Evolutionary conservation across 176 grass and related monocot genomes (phyloP).

Genomic region (Urochloa ruziziensis): DNA sequence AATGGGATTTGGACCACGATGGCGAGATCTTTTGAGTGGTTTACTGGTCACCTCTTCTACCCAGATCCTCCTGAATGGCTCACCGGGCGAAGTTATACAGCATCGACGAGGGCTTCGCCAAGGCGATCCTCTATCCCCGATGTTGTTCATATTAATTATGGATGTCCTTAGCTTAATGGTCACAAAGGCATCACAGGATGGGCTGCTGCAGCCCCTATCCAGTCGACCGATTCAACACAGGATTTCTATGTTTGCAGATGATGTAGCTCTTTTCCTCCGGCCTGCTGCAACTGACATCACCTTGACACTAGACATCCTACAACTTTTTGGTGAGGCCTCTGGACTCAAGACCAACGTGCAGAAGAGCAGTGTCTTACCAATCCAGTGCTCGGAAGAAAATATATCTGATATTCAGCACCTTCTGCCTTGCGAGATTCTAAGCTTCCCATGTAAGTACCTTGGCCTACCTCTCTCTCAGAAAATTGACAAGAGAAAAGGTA

Average conservation of each 20-base stretch:
- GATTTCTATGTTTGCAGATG: background rate
- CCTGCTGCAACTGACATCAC: background rate
- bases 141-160: background rate
- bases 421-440: background rate
- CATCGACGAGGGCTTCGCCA: no score
- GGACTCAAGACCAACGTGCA: background rate
- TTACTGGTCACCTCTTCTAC: no score
- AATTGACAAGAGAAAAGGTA: no score
- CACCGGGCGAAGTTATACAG: no score
- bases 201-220: background rate
- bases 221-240: background rate
- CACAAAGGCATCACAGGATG: background rate
- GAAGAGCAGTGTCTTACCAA: background rate
- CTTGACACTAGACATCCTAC: background rate
- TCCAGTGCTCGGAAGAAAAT: background rate
- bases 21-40: no score
- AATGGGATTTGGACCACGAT: no score
- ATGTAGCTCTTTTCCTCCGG: background rate
- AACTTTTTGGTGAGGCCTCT: background rate
- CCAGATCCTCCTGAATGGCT: no score
- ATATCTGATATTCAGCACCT: background rate
- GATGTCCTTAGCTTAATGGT: background rate
- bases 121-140: background rate
- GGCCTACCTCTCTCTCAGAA: no score
- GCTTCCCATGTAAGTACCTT: background rate